Evolutionary conservation across 1,284 basidiomycete species (phyloP).

Genomic region (Leucoagaricus sp.): DNA sequence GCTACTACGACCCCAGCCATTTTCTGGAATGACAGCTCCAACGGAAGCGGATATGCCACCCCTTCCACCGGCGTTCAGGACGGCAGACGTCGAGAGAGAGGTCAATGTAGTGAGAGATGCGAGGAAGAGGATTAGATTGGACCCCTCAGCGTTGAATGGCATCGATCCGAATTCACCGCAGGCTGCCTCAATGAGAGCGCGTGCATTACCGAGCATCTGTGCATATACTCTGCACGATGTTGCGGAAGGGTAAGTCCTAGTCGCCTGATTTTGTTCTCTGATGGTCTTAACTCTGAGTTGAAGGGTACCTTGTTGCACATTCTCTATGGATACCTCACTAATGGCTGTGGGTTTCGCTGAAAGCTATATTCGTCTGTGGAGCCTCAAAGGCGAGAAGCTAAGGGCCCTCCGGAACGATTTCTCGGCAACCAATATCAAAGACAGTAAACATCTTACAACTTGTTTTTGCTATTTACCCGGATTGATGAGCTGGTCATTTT

Average conservation of each 20-base stretch:
- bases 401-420: constrained; percentile 79
- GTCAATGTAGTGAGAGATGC: constrained; percentile 90
- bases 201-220: constrained; percentile 86
- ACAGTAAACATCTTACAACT: constrained; percentile 50
- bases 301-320: constrained; percentile 85
- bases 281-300: background rate
- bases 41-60: constrained; percentile 78
- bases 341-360: constrained; percentile 97
- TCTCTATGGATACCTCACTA: constrained; percentile 91
- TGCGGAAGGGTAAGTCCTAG: constrained; percentile 75
- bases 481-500: constrained; percentile 11
- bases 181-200: constrained; percentile 52
- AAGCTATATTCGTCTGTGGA: constrained; percentile 96
- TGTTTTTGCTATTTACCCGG: background rate
- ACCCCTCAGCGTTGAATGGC: constrained; percentile 64
- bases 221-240: constrained; percentile 92
- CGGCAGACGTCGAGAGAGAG: constrained; percentile 89
- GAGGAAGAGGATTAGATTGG: constrained; percentile 86
- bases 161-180: constrained; percentile 61
- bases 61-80: constrained; percentile 80
- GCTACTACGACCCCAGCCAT: constrained; percentile 45
- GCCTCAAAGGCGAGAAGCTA: constrained; percentile 89
- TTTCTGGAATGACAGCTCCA: constrained; percentile 62
- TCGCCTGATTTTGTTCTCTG: background rate
- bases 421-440: constrained; percentile 63